phyloP scores from a whole-genome alignment of 106 monocot genomes.

The Vanilla planifolia region DNA sequence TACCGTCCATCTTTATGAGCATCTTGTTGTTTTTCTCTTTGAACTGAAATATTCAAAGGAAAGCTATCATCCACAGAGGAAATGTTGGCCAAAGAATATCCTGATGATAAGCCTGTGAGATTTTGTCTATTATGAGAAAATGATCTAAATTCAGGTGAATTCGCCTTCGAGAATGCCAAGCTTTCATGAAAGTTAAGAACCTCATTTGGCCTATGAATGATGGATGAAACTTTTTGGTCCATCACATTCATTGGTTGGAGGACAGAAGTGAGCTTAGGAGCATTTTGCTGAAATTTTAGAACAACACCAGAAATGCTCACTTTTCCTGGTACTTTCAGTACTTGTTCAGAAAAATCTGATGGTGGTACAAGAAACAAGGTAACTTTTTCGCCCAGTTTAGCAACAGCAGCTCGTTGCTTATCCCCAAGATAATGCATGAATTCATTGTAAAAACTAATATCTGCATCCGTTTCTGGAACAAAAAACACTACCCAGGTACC shows the following conservation, averaged over 20 bases:
- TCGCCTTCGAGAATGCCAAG: slow-evolving; percentile 21
- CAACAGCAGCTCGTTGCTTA: slow-evolving; percentile 87
- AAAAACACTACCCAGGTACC: slow-evolving; percentile 92
- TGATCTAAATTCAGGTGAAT: slow-evolving; percentile 26
- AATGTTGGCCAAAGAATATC: slow-evolving; percentile 14
- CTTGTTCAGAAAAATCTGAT: slow-evolving; percentile 87
- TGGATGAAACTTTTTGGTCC: slow-evolving; percentile 20
- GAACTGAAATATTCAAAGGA: slow-evolving; percentile 13
- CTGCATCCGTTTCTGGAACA: slow-evolving; percentile 86
- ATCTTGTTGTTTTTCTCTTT: slow-evolving; percentile 20
- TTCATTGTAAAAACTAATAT: slow-evolving; percentile 83
- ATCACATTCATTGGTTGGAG: slow-evolving; percentile 26
- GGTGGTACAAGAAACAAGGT: slow-evolving; percentile 91
- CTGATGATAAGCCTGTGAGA: slow-evolving; percentile 30
- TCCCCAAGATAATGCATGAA: slow-evolving; percentile 91
- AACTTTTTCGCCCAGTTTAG: slow-evolving; percentile 77
- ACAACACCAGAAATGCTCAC: slow-evolving; percentile 94
- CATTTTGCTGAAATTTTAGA: slow-evolving; percentile 61
- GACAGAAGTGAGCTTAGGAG: slow-evolving; percentile 32
- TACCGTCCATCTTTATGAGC: slow-evolving; percentile 20
- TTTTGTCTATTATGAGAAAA: slow-evolving; percentile 23
- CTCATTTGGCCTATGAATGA: slow-evolving; percentile 7
- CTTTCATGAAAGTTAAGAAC: slow-evolving; percentile 15
- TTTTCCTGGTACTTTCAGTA: slow-evolving; percentile 94
- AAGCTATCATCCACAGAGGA: slow-evolving; percentile 13